Evolutionary conservation across 495 filamentous ascomycete genomes (phyloP), one percentile per base, ranked within the genome.

Genomic region (Penicillium robsamsonii): DNA sequence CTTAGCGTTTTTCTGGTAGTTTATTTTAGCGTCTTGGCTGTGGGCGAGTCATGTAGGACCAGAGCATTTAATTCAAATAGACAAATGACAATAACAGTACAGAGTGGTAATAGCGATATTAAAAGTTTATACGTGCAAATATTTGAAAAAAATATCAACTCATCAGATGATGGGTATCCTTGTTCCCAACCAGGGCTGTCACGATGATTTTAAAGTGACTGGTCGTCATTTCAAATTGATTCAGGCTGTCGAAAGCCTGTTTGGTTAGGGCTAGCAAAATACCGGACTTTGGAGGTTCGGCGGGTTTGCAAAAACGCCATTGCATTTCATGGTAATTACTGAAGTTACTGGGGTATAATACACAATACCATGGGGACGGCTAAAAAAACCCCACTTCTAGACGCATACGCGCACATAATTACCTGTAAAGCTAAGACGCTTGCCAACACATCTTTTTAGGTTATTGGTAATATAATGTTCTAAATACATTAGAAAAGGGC

Each of bases 381-480:
- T n/a, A 29, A 25, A 46, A 50, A 40, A 25, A 17, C 40, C 40
- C 31, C 10, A 57, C 31, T 48, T 27, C 13, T 31, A 40, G 31
- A 20, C 22, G n/a, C n/a, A n/a, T n/a, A n/a, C n/a, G n/a, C n/a
- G n/a, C n/a, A 22, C 22, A 22, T 27, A 27, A 3, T 27, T 27
- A 4, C 25, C 25, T 3, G 25, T 27, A 27, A 35, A 24, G 42
- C 42, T 15, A 44, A 27, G 56, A 29, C 51, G 55, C 60, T 63
- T 63, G 61, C 57, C 61, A 60, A 57, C 61, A 46, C 61, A 60
- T 29, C 11, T 17, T 27, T 6, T 12, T 24, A n/a, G 17, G 2
- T 47, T 29, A 63, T 57, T 63, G 61, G 57, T 2, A 20, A 24
- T 49, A 57, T 1, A n/a, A 24, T 49, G 61, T 63, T 53, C 50